Evolutionary conservation across 352 stramenopile genomes (phyloP).

Genomic region (Blastocystis sp.): DNA sequence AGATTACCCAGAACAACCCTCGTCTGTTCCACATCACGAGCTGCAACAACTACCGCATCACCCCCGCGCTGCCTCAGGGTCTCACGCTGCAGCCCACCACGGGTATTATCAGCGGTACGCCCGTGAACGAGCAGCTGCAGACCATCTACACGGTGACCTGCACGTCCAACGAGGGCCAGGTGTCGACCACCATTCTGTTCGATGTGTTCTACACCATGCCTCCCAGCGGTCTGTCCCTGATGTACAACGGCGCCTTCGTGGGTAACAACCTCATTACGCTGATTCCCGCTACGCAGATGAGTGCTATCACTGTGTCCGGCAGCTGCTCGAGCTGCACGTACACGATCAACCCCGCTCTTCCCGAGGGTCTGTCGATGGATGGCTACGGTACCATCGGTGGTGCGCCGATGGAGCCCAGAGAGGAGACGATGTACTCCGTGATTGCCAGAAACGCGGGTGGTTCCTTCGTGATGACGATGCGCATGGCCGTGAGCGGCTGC

Average conservation of each 20-base stretch:
- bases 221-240: conserved; percentile 4
- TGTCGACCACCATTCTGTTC: conserved; percentile 6
- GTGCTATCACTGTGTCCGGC: background rate
- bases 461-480: conserved; percentile 1
- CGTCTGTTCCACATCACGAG: conserved; percentile 17
- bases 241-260: background rate
- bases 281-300: background rate
- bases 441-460: conserved; percentile 47
- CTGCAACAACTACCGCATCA: conserved; percentile 32
- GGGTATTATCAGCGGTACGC: conserved; percentile 36
- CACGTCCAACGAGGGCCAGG: background rate
- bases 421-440: background rate
- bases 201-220: conserved; percentile 43
- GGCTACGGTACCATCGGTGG: background rate
- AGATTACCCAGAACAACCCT: conserved; percentile 50
- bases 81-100: background rate
- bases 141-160: conserved; percentile 48
- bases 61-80: conserved; percentile 13
- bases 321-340: background rate
- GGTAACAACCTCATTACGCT: background rate
- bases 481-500: background rate
- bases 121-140: background rate
- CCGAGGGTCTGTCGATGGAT: conserved; percentile 19
- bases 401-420: conserved; percentile 4
- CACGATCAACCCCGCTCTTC: conserved; percentile 37